phyloP scores from a whole-genome alignment of 306 rosid species.

The Spatholobus suberectus region DNA sequence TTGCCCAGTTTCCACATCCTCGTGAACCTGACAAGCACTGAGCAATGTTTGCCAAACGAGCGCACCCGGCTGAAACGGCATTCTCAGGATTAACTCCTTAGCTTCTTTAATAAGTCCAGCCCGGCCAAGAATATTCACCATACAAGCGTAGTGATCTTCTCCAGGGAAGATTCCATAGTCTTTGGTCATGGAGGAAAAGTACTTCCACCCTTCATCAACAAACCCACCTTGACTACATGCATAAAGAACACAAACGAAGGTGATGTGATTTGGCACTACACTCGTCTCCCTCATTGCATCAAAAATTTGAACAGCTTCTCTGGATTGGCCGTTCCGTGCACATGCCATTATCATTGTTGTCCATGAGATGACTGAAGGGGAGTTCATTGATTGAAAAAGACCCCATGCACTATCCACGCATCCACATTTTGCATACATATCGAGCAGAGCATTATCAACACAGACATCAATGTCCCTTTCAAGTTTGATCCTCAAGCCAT shows the following conservation, averaged over 20 bases:
- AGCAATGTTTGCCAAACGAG: conserved; percentile 84
- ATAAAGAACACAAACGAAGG: conserved; percentile 75
- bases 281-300: conserved; percentile 63
- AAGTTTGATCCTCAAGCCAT: conserved; percentile 73
- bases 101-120: conserved; percentile 75
- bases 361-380: conserved; percentile 73
- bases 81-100: conserved; percentile 59
- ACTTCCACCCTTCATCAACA: conserved; percentile 66
- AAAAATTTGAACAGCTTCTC: conserved; percentile 70
- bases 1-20: conserved; percentile 65
- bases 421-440: conserved; percentile 89
- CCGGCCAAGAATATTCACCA: conserved; percentile 77
- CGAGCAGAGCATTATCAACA: conserved; percentile 80
- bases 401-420: conserved; percentile 60
- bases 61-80: conserved; percentile 67
- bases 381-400: conserved; percentile 57
- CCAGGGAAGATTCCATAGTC: conserved; percentile 65
- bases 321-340: conserved; percentile 68
- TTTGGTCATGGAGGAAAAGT: conserved; percentile 60
- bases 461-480: conserved; percentile 68
- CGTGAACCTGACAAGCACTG: conserved; percentile 71
- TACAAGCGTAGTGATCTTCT: conserved; percentile 80
- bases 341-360: conserved; percentile 83
- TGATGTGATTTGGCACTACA: conserved; percentile 66
- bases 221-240: conserved; percentile 85